Base-by-base conservation (phyloP, 2,329 filamentous ascomycete genomes). In the Xylariaceae sp. region DNA sequence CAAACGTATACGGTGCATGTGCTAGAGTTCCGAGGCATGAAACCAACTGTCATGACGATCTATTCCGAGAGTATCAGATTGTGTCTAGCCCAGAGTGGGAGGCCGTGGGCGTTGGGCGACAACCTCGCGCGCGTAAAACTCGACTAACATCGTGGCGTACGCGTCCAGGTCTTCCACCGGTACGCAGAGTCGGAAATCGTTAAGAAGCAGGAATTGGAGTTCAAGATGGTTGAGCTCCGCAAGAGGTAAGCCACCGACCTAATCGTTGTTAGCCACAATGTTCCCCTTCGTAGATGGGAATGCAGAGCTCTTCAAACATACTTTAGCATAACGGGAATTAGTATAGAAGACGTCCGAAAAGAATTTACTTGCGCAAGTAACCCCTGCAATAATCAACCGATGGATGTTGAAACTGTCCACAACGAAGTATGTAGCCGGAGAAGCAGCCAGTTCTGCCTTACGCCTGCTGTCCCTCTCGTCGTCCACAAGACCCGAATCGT, bases 381-480 rank as follows among this genome's bases (percentile, higher is more conserved):
- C 94, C 34, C 92, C 94, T 2, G 94, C 90, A 68, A 99, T 99
- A 51, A 97, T 92, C 51, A 99, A 77, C 51, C 94, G 86, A 69
- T 99, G 94, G 60, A 99, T 97, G 73, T 99, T 99, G 76, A 94
- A 99, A 74, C 94, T 97, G 73, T 99, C 94, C 10, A 97, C 94
- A 39, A 97, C 92, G 68, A 99, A 97, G 55, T 81, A 84, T 8
- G 80, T 82, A 5, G 78, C 77, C n/a, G 67, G 63, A 10, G 71
- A 64, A 13, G 65, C 48, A 32, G 56, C 32, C 29, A 66, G 67
- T 46, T 68, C 68, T 5, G 72, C 7, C 18, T 29, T 54, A 21
- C 42, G 21, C 16, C 34, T 21, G 19, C 16, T 19, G 5, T 43
- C 49, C 26, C 34, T 51, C 18, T 71, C 19, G 65, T 67, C n/a